A percentile compares a stretch with the other conserved stretches of the same genome.
These are phyloP conservation scores for Alternaria infectoria DNA, from an alignment of 2,329 filamentous ascomycete genomes.

Conservation along the genomic window DNA sequence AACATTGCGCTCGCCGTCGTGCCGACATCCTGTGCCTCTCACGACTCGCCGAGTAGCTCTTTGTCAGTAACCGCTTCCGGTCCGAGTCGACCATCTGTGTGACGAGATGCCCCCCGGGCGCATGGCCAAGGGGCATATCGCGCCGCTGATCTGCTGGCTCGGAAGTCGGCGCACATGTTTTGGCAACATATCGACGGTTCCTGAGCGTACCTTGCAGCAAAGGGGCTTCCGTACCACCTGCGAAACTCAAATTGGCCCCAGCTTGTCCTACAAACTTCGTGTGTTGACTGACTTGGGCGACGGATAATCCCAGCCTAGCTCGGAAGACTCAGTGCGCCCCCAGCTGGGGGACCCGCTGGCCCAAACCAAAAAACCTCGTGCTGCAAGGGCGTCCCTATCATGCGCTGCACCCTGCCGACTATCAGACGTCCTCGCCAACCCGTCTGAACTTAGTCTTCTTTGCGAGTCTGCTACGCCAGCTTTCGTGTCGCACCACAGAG, in stretches of 20 bases:
- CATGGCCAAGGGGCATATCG: slow-evolving; percentile 40
- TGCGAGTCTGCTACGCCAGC: background rate
- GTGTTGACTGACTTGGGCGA: slow-evolving; percentile 29
- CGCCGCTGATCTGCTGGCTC: slow-evolving; percentile 36
- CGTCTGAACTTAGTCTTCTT: background rate
- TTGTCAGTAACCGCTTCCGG: slow-evolving; percentile 27
- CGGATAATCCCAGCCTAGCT: slow-evolving; percentile 18
- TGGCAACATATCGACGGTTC: slow-evolving; percentile 14
- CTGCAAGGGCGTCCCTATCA: slow-evolving; percentile 13
- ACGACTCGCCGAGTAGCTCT: slow-evolving; percentile 30
- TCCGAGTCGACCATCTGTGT: slow-evolving; percentile 28
- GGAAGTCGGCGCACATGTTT: slow-evolving; percentile 30
- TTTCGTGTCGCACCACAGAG: slow-evolving; percentile 32
- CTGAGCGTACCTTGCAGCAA: slow-evolving; percentile 46
- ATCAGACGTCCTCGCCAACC: background rate
- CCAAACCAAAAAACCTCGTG: slow-evolving; percentile 6
- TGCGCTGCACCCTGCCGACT: slow-evolving; percentile 1
- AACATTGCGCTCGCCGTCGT: slow-evolving; percentile 19
- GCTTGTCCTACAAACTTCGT: slow-evolving; percentile 31
- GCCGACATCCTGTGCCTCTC: slow-evolving; percentile 17
- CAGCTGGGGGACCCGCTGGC: slow-evolving; percentile 5
- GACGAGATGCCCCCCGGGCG: slow-evolving; percentile 29
- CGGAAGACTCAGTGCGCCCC: slow-evolving; percentile 6
- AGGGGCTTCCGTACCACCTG: slow-evolving; percentile 35
- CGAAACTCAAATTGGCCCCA: slow-evolving; percentile 33